Evolutionary conservation across 768 basidiomycete genomes (phyloP).

Genomic region (Trametes cubensis): DNA sequence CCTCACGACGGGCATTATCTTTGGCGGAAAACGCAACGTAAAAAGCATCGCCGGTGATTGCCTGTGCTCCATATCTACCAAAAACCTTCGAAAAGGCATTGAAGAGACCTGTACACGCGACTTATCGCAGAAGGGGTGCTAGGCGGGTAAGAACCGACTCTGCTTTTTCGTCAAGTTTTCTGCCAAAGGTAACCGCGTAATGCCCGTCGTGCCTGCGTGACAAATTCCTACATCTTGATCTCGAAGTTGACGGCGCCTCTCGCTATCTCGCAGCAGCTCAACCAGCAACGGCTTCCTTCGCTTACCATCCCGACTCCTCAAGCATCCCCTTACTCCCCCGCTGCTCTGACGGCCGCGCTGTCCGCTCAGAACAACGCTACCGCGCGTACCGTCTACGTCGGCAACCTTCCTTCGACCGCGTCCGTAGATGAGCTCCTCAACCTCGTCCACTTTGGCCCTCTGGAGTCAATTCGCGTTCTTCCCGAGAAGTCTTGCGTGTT

Average conservation of each 20-base stretch:
- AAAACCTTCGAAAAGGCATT: too few species aligned
- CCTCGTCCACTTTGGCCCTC: slow-evolving; percentile 95
- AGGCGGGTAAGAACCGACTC: too few species aligned
- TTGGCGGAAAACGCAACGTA: too few species aligned
- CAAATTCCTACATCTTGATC: not conserved
- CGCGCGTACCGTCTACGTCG: slow-evolving; percentile 95
- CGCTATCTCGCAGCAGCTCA: slow-evolving; percentile 41
- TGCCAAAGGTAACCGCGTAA: too few species aligned
- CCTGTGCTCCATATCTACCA: too few species aligned
- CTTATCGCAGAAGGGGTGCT: too few species aligned
- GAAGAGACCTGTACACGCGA: too few species aligned
- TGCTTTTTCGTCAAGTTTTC: too few species aligned
- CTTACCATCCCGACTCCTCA: slow-evolving; percentile 72
- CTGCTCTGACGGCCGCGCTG: slow-evolving; percentile 72
- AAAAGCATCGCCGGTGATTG: too few species aligned
- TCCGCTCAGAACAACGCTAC: slow-evolving; percentile 58
- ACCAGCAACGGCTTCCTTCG: slow-evolving; percentile 65
- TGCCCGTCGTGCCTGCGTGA: too few species aligned
- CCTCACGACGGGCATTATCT: too few species aligned
- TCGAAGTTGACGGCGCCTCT: not conserved
- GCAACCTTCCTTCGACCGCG: slow-evolving; percentile 92
- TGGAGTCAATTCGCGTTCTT: slow-evolving; percentile 91
- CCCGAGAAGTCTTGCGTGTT: slow-evolving; percentile 98
- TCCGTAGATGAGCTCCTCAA: slow-evolving; percentile 98
- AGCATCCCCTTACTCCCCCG: slow-evolving; percentile 76